Percentiles rank a stretch among this genome's conserved stretches.
Conservation (phyloP, 345 rosid genomes). For the Erodium maritimum region DNA sequence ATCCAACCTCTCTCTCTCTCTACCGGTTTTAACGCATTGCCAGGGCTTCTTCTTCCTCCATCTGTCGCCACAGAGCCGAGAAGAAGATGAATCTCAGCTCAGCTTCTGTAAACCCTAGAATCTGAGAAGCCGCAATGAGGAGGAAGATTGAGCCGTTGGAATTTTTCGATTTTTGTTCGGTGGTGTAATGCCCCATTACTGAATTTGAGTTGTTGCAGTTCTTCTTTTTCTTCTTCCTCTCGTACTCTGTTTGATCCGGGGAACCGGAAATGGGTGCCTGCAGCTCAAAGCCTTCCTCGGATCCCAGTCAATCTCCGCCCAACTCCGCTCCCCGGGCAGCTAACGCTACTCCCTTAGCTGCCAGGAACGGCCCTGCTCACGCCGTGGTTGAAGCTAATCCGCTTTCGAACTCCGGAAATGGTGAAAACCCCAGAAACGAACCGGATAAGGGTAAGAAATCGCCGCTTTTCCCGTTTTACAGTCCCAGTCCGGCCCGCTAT, state of each 20-base stretch:
- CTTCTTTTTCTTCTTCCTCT: not conserved
- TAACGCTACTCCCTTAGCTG: not conserved
- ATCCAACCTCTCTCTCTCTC: too few species aligned
- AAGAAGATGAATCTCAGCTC: too few species aligned
- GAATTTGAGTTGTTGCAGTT: too few species aligned
- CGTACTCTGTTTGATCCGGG: too few species aligned
- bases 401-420: slow-evolving; percentile 1
- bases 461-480: slow-evolving; percentile 72
- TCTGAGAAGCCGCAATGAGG: not conserved
- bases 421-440: slow-evolving; percentile 15
- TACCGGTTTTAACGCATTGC: too few species aligned
- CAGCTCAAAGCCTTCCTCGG: not conserved
- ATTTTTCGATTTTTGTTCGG: too few species aligned
- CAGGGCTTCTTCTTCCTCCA: too few species aligned
- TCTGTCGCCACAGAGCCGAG: too few species aligned
- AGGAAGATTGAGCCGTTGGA: too few species aligned
- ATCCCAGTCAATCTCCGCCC: not conserved
- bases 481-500: slow-evolving; percentile 81
- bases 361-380: not conserved
- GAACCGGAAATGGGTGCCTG: not conserved
- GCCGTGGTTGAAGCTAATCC: not conserved
- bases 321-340: not conserved
- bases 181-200: not conserved
- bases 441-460: slow-evolving; percentile 36
- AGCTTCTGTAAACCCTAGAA: not conserved